These are phyloP conservation scores for Lyophyllum decastes DNA, from an alignment of 768 basidiomycete genomes.

Conservation along the genomic window DNA sequence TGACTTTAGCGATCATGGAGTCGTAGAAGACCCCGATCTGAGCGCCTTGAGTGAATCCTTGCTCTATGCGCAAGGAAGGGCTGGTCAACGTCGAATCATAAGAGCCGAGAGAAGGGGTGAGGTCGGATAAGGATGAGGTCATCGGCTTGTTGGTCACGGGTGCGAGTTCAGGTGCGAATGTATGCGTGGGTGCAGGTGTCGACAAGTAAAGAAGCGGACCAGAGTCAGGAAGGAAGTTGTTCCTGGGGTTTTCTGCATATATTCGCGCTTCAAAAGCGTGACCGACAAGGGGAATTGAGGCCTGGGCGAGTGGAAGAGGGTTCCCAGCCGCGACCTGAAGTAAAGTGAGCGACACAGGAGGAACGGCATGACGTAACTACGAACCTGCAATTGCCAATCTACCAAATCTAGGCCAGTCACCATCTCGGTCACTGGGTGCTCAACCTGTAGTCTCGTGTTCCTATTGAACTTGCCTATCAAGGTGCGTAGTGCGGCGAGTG, in stretches of 20 bases:
- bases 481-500: background rate
- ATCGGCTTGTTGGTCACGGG: slow-evolving; percentile 21
- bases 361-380: background rate
- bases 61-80: slow-evolving; percentile 82
- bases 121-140: slow-evolving; percentile 22
- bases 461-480: slow-evolving; percentile 32
- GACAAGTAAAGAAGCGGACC: slow-evolving; percentile 80
- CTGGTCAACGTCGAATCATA: slow-evolving; percentile 34
- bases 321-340: slow-evolving; percentile 85
- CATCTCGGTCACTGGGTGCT: slow-evolving; percentile 95
- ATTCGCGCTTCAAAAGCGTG: slow-evolving; percentile 96
- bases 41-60: slow-evolving; percentile 80
- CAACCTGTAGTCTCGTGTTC: slow-evolving; percentile 86
- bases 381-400: slow-evolving; percentile 89
- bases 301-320: slow-evolving; percentile 75
- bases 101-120: slow-evolving; percentile 31
- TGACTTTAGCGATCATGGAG: slow-evolving; percentile 90
- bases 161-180: slow-evolving; percentile 56
- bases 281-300: slow-evolving; percentile 81
- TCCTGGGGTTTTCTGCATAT: slow-evolving; percentile 93
- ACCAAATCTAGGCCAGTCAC: slow-evolving; percentile 93
- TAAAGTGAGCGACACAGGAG: background rate
- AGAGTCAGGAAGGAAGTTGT: slow-evolving; percentile 91
- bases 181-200: slow-evolving; percentile 72
- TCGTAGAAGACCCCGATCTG: slow-evolving; percentile 90